These are phyloP conservation scores for Umbelopsis vinacea DNA, from an alignment of 192 early-diverging fungal genomes.

Conservation along the genomic window DNA sequence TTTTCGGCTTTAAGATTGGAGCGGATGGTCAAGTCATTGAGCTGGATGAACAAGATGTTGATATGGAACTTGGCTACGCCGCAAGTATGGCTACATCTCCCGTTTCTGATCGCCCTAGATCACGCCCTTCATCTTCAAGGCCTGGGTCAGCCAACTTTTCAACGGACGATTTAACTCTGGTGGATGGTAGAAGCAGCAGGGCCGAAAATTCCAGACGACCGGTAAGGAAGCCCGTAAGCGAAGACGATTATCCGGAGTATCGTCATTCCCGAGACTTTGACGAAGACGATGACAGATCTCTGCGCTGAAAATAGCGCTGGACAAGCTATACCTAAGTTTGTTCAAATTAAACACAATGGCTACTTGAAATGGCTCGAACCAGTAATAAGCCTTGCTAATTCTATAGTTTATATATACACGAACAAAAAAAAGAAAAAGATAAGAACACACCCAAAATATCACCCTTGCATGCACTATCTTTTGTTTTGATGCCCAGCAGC, in stretches of 20 bases:
- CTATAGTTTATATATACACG: background rate
- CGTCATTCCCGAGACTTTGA: conserved; percentile 2
- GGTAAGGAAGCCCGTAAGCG: background rate
- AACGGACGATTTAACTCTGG: conserved; percentile 5
- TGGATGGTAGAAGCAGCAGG: conserved; percentile 13
- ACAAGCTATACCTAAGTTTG: background rate
- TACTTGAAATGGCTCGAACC: background rate
- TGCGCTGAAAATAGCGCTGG: background rate
- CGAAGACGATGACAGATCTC: background rate
- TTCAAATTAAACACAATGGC: background rate
- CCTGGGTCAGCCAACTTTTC: conserved; percentile 2
- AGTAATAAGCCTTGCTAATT: background rate
- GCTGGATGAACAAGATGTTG: conserved; percentile 16
- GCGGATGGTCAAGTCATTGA: conserved; percentile 23
- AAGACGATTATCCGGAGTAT: conserved; percentile 8
- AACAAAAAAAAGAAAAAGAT: background rate
- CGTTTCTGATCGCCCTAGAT: conserved; percentile 5
- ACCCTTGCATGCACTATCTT: background rate
- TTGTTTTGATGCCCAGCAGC: no score
- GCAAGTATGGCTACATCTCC: background rate
- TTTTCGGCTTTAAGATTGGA: conserved; percentile 30
- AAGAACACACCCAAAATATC: background rate
- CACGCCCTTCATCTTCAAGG: conserved; percentile 5
- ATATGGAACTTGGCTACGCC: conserved; percentile 16
- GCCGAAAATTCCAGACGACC: background rate